A percentile compares a stretch with the other conserved stretches of the same genome.
Evolutionary conservation across 441 rosid genomes (phyloP).

Genomic region (Breynia disticha): DNA sequence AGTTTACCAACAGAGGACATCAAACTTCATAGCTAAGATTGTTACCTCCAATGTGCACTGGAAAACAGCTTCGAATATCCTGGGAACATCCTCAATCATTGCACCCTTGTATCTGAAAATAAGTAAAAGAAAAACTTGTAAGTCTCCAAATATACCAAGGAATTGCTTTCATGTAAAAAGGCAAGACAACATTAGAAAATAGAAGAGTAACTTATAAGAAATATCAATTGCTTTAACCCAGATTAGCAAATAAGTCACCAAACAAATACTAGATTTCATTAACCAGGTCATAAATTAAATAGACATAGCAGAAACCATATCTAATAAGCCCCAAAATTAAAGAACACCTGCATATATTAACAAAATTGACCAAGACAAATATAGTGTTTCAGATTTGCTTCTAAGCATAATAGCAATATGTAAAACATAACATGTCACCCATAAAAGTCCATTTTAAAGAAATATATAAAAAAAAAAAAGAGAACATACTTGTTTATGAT

Average conservation of each 20-base stretch:
- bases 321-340: background rate
- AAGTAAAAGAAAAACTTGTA: background rate
- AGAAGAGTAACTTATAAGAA: too few species aligned
- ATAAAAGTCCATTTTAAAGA: background rate
- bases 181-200: too few species aligned
- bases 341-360: background rate
- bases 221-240: too few species aligned
- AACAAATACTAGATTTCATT: too few species aligned
- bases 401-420: too few species aligned
- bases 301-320: too few species aligned
- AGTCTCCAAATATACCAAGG: background rate
- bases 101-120: constrained; percentile 71
- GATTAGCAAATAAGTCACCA: too few species aligned
- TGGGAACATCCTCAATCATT: constrained; percentile 97
- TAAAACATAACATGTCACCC: background rate
- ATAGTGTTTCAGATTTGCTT: background rate
- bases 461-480: background rate
- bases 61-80: constrained; percentile 97
- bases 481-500: constrained; percentile 81
- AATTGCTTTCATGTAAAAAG: too few species aligned
- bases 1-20: too few species aligned
- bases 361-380: background rate
- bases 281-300: too few species aligned
- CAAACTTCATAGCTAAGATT: constrained; percentile 1
- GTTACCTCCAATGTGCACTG: constrained; percentile 98